Conservation (phyloP, 306 rosid genomes). For the Quercus ilex region DNA sequence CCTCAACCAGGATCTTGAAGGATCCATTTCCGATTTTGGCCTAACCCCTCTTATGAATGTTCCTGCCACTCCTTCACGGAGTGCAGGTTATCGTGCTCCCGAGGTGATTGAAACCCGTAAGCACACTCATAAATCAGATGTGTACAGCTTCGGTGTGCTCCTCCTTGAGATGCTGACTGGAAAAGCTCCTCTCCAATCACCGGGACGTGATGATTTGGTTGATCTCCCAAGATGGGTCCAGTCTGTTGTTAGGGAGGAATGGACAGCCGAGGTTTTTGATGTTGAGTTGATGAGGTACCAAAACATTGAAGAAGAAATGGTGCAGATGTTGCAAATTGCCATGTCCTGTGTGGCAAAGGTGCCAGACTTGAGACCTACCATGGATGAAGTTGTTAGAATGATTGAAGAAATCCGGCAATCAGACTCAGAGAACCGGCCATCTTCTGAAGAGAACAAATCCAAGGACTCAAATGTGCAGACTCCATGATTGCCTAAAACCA, state of each 20-base stretch:
- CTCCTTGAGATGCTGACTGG: constrained; percentile 92
- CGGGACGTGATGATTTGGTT: constrained; percentile 83
- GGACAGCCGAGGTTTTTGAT: constrained; percentile 97
- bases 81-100: constrained; percentile 92
- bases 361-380: constrained; percentile 85
- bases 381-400: constrained; percentile 87
- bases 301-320: constrained; percentile 96
- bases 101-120: constrained; percentile 88
- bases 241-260: constrained; percentile 95
- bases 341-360: constrained; percentile 88
- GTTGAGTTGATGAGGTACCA: constrained; percentile 89
- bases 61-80: constrained; percentile 69
- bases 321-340: constrained; percentile 94
- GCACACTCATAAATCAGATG: constrained; percentile 90
- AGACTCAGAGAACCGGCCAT: constrained; percentile 96
- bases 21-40: constrained; percentile 87
- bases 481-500: constrained; percentile 44
- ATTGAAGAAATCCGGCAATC: constrained; percentile 93
- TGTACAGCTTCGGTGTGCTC: constrained; percentile 88
- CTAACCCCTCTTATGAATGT: constrained; percentile 77
- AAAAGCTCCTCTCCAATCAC: constrained; percentile 90
- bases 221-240: constrained; percentile 99
- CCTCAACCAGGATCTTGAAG: constrained; percentile 68
- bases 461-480: constrained; percentile 83
- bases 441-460: constrained; percentile 92